Conservation (phyloP, 192 early-diverging fungal genomes). For the Spizellomyces punctatus region DNA sequence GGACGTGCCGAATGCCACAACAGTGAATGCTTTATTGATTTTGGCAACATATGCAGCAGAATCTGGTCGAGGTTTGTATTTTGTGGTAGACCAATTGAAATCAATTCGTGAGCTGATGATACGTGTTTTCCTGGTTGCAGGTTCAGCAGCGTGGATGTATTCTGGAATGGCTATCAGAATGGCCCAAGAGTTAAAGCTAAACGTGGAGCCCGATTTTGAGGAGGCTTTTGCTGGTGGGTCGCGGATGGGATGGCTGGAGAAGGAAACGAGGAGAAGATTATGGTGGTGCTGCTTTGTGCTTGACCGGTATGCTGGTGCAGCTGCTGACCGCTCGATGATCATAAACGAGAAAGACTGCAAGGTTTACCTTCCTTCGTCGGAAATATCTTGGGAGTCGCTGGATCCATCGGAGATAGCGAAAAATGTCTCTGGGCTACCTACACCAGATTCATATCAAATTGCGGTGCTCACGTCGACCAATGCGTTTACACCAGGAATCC, state of each 20-base stretch:
- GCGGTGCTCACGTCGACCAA: slow-evolving; percentile 36
- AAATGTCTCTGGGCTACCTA: background rate
- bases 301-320: slow-evolving; percentile 45
- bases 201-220: slow-evolving; percentile 41
- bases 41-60: slow-evolving; percentile 41
- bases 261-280: slow-evolving; percentile 41
- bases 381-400: slow-evolving; percentile 22
- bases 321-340: slow-evolving; percentile 42
- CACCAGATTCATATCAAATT: slow-evolving; percentile 32
- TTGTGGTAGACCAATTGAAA: background rate
- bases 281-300: slow-evolving; percentile 53
- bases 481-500: slow-evolving; percentile 38
- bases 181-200: slow-evolving; percentile 46
- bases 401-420: background rate
- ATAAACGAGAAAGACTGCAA: slow-evolving; percentile 49
- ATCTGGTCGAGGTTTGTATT: slow-evolving; percentile 29
- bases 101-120: slow-evolving; percentile 2
- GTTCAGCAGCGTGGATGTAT: slow-evolving; percentile 52
- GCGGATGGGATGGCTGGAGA: slow-evolving; percentile 42
- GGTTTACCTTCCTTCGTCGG: slow-evolving; percentile 44
- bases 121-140: slow-evolving; percentile 16
- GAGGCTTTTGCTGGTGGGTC: background rate
- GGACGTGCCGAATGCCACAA: slow-evolving; percentile 36
- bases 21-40: slow-evolving; percentile 40
- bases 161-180: slow-evolving; percentile 54